Base-by-base conservation (phyloP, 2,329 filamentous ascomycete genomes). In the Fusarium nematophilum region DNA sequence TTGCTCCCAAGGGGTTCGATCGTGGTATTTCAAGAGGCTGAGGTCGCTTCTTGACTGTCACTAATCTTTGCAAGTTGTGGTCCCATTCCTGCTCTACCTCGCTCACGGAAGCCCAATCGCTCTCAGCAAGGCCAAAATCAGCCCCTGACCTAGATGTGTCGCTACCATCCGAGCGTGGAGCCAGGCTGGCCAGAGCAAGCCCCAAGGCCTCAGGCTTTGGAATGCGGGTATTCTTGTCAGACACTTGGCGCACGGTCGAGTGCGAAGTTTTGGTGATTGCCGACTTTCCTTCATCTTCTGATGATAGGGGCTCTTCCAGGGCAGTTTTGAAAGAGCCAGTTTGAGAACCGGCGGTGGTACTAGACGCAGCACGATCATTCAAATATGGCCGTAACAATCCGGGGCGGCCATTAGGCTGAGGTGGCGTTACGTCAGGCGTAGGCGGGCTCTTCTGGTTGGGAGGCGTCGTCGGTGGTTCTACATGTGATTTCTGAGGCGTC, bases 401-500 rank as follows among this genome's bases (percentile, higher is more conserved):
- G 13, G 80, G 75, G 53, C 79, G 79, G 30, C 73, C 73, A 40
- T 72, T 69, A 36, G 75, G 73, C 56, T 86, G 83, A 29, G 90
- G 90, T 46, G 90, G 90, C 13, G 90, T 93, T 38, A 90, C 84
- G 74, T 92, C 90, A 27, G 90, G 90, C 3, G 90, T 93, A 26
- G 89, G 90, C 13, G 88, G 88, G 66, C 86, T 90, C 68, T 83
- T 82, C 62, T 88, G 85, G 62, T 86, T 85, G 23, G 86, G 82
- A 43, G 88, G 87, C 5, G 88, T 91, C 49, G 79, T 78, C n/a
- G 82, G 83, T 9, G 79, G 69, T 49, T 73, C 76, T 42, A 70
- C 69, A 47, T 75, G 72, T 36, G 74, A 72, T 58, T 74, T 73
- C 47, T 78, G 72, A 43, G 73, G 69, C 62, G 76, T 79, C 50